Evolutionary conservation across 352 stramenopile genomes (phyloP).

Genomic region (Thalassiosira sp.): DNA sequence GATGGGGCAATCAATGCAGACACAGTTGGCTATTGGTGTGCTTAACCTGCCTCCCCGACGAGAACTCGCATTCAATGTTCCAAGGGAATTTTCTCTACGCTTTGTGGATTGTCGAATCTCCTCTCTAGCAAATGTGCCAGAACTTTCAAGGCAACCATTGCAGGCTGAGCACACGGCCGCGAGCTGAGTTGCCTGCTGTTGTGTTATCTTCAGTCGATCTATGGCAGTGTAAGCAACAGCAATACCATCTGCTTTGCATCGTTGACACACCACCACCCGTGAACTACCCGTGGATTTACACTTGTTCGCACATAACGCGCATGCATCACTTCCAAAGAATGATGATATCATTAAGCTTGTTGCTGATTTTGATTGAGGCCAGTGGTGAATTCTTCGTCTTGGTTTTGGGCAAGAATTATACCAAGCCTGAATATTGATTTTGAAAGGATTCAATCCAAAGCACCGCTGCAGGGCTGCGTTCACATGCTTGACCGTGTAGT

Average conservation of each 20-base stretch:
- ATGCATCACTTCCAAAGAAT: slow-evolving; percentile 83
- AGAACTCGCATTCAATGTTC: slow-evolving; percentile 6
- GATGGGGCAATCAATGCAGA: slow-evolving; percentile 82
- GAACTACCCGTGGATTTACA: slow-evolving; percentile 67
- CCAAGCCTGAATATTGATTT: slow-evolving; percentile 71
- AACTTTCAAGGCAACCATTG: slow-evolving; percentile 74
- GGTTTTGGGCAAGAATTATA: slow-evolving; percentile 78
- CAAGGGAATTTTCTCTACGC: slow-evolving; percentile 21
- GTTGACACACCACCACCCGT: slow-evolving; percentile 67
- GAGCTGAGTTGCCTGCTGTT: slow-evolving; percentile 56
- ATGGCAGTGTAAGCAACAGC: slow-evolving; percentile 55
- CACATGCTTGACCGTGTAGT: slow-evolving; percentile 82
- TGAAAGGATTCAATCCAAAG: slow-evolving; percentile 73
- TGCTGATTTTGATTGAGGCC: slow-evolving; percentile 69
- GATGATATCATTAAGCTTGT: slow-evolving; percentile 73
- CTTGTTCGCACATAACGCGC: slow-evolving; percentile 71
- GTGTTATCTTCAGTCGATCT: slow-evolving; percentile 57
- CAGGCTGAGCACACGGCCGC: slow-evolving; percentile 70
- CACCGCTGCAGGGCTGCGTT: slow-evolving; percentile 81
- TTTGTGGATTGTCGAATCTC: slow-evolving; percentile 23
- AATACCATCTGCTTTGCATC: slow-evolving; percentile 55
- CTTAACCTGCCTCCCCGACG: slow-evolving; percentile 21
- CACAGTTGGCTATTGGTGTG: slow-evolving; percentile 78
- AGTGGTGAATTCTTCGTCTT: slow-evolving; percentile 76
- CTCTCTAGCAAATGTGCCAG: slow-evolving; percentile 64